Evolutionary conservation across 768 basidiomycete genomes (phyloP), one percentile per base, ranked within the genome.

Genomic region (Tylopilus rubrobrunneus): DNA sequence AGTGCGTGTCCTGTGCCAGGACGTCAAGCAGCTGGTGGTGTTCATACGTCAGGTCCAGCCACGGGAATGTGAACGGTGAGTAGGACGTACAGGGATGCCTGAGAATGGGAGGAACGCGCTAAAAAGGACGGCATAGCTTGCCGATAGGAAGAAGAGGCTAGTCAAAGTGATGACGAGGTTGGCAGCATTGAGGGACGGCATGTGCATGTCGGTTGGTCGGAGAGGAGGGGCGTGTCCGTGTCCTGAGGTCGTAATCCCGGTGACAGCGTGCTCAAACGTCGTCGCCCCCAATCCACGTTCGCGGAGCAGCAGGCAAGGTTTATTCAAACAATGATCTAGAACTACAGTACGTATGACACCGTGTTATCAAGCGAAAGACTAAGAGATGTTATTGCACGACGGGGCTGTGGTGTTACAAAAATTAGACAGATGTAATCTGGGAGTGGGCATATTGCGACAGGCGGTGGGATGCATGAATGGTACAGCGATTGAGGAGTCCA

Each of bases 1-100:
- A 96, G 66, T 97, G 91, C 23, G 75, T 82, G 73, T 96, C 94
- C 39, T 71, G 62, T 2, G 81, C 83, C 10, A 94, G 73, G 48
- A 71, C 62, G 65, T 87, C 83, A 54, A 92, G 71, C 19, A 84
- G 44, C 90, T 93, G 63, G 48, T 27, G 51, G 49, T 45, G 44
- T 43, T 48, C 27, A 45, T 57, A 66, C 58, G 67, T 69, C 63
- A 68, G 56, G 40, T 5, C 36, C 37, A 15, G 39, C 40, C 19
- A 8, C 31, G 5, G 31, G 28, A 17, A 27, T 5, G 45, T 31
- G 31, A 6, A 45, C 11, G 47, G 4, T 47, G 45, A 15, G 42
- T 48, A 29, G 44, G 37, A 74, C 84, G 44, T 65, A 87, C 88
- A 50, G 63, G 62, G 48, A 83, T 69, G 21, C 77, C 76, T 5